Evolutionary conservation across 306 rosid genomes (phyloP), one percentile per base, ranked within the genome.

Genomic region (Pyrus pyrifolia): DNA sequence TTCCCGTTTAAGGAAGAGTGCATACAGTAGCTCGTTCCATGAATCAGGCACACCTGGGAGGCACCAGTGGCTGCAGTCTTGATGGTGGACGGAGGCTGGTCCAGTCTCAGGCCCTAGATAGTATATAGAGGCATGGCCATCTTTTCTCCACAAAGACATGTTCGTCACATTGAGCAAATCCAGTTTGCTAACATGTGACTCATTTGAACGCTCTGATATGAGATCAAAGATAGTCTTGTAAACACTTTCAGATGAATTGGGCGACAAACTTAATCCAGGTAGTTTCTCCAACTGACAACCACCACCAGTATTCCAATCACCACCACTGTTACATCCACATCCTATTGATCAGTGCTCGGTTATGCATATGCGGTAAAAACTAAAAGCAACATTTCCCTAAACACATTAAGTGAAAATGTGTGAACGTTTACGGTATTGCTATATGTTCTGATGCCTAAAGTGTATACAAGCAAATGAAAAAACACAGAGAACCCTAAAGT

Each of bases 41-140:
- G 89, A 84, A 86, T 93, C 98, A 13, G 98, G 98, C 59, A 93
- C 96, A 11, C 98, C 98, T 1, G 98, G 98, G 40, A 93, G 85
- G 80, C 98, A 93, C 98, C 98, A 93, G 81, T 93, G 98, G 78
- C 98, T 93, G 87, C 98, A 93, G 80, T 93, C 98, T 79, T 93
- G 96, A 49, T 72, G 88, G 76, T 65, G 81, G 82, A 89, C 45
- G 35, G 96, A 38, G 64, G 93, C 96, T 7, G 81, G 79, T 11
- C 91, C 77, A n/a, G 62, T 17, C 55, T 51, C 72, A 40, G 82
- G 84, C 29, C 91, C 97, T 1, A 71, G 53, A 78, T 93, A 88
- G 82, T 91, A 93, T 53, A 89, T 40, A 13, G 98, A 91, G 1
- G 96, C 77, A 76, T 93, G 98, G n/a, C 91, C 98, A 65, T 93